Percentiles rank a stretch among this genome's conserved stretches.
These are phyloP conservation scores for Paramecium sexaurelia DNA, from an alignment of 73 alveolate genomes.

Conservation along the genomic window DNA sequence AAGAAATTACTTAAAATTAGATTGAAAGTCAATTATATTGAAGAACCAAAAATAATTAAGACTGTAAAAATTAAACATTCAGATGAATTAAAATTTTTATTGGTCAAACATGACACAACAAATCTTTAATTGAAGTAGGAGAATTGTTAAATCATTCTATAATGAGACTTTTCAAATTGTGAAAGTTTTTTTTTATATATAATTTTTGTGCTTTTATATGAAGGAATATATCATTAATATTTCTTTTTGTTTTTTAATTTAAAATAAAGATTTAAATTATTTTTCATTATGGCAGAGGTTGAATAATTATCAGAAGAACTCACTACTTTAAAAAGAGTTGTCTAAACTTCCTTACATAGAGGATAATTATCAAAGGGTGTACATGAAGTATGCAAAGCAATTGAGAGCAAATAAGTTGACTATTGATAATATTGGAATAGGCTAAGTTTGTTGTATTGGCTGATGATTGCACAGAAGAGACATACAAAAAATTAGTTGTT, in stretches of 20 bases:
- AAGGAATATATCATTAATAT: not conserved
- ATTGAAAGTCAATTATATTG: not conserved
- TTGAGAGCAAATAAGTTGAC: slow-evolving; percentile 39
- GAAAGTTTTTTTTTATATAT: not conserved
- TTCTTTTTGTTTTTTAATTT: slow-evolving; percentile 15
- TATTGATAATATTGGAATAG: not conserved
- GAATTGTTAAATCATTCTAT: not conserved
- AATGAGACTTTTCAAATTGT: not conserved
- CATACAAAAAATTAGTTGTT: slow-evolving; percentile 38
- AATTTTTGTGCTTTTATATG: not conserved
- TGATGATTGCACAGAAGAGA: slow-evolving; percentile 41
- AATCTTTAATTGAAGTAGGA: not conserved
- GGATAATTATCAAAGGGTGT: slow-evolving; percentile 56
- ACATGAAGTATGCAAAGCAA: slow-evolving; percentile 60
- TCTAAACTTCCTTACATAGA: slow-evolving; percentile 53
- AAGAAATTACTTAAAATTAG: not conserved
- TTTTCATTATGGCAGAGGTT: slow-evolving; percentile 44
- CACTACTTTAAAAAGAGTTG: slow-evolving; percentile 41
- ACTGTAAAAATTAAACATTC: slow-evolving; percentile 39
- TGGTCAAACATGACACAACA: not conserved
- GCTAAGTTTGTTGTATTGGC: slow-evolving; percentile 54
- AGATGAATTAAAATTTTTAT: not conserved
- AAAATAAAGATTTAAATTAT: slow-evolving; percentile 22
- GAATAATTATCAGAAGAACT: slow-evolving; percentile 32
- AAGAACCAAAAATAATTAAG: slow-evolving; percentile 37